Evolutionary conservation across 352 stramenopile species (phyloP).

Genomic region (Phytophthora ramorum): DNA sequence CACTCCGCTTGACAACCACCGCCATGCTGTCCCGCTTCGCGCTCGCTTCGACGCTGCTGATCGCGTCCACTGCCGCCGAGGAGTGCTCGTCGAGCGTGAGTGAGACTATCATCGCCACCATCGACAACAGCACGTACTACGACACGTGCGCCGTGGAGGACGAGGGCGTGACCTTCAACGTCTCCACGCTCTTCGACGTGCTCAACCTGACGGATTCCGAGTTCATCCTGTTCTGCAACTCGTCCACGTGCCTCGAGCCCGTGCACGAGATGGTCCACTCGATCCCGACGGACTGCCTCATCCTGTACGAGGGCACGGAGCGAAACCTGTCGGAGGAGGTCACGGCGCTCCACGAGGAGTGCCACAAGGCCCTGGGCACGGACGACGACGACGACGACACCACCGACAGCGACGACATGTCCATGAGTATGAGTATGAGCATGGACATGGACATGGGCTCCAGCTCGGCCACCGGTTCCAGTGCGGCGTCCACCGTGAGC

Average conservation of each 20-base stretch:
- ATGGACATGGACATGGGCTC: constrained; percentile 35
- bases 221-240: constrained; percentile 61
- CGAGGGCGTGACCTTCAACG: constrained; percentile 54
- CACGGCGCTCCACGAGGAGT: constrained; percentile 48
- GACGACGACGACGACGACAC: constrained; percentile 29
- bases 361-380: constrained; percentile 41
- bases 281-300: constrained; percentile 49
- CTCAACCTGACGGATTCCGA: constrained; percentile 50
- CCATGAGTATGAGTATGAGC: constrained; percentile 35
- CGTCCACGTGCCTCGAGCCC: constrained; percentile 53
- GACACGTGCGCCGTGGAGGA: constrained; percentile 49
- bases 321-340: constrained; percentile 53
- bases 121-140: constrained; percentile 60
- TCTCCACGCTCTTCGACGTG: constrained; percentile 53
- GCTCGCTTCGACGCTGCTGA: constrained; percentile 28
- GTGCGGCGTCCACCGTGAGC: constrained; percentile 18
- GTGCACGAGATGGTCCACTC: constrained; percentile 57
- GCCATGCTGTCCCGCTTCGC: constrained; percentile 25
- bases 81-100: constrained; percentile 48
- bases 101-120: constrained; percentile 40
- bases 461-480: constrained; percentile 21
- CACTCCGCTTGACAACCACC: constrained; percentile 21
- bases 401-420: constrained; percentile 34
- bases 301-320: constrained; percentile 48
- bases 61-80: constrained; percentile 15